These are phyloP conservation scores for Scedosporium dehoogii DNA, from an alignment of 2,329 filamentous ascomycete genomes.

Conservation along the genomic window DNA sequence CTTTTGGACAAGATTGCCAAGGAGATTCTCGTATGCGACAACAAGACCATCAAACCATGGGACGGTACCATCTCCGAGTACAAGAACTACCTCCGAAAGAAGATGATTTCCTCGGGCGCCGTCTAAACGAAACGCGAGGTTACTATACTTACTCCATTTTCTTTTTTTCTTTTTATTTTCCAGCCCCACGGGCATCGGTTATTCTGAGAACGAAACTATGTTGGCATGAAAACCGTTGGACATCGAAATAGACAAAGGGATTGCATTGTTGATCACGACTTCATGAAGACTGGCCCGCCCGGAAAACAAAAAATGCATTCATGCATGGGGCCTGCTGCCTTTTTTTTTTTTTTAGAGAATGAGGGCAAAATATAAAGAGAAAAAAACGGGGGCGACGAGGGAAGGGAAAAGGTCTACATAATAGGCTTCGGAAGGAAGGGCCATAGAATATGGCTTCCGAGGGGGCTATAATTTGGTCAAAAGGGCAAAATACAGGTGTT, in stretches of 20 bases:
- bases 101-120: slow-evolving; percentile 85
- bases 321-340: neutral
- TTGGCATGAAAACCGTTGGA: neutral
- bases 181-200: neutral
- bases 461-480: neutral
- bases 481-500: neutral
- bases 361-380: neutral
- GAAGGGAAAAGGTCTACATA: neutral
- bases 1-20: slow-evolving; percentile 99
- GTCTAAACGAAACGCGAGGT: slow-evolving; percentile 47
- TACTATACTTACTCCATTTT: neutral
- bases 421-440: neutral
- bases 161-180: neutral
- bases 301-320: neutral
- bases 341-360: neutral
- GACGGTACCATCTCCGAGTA: slow-evolving; percentile 83
- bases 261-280: neutral
- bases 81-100: slow-evolving; percentile 98
- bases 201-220: neutral
- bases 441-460: neutral
- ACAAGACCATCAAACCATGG: slow-evolving; percentile 88
- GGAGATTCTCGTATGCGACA: slow-evolving; percentile 98
- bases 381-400: neutral
- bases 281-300: neutral
- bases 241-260: slow-evolving; percentile 1